A percentile compares a stretch with the other conserved stretches of the same genome.
These are phyloP conservation scores for Stephania yunnanensis DNA, from an alignment of 164 flowering plant species.

Conservation along the genomic window DNA sequence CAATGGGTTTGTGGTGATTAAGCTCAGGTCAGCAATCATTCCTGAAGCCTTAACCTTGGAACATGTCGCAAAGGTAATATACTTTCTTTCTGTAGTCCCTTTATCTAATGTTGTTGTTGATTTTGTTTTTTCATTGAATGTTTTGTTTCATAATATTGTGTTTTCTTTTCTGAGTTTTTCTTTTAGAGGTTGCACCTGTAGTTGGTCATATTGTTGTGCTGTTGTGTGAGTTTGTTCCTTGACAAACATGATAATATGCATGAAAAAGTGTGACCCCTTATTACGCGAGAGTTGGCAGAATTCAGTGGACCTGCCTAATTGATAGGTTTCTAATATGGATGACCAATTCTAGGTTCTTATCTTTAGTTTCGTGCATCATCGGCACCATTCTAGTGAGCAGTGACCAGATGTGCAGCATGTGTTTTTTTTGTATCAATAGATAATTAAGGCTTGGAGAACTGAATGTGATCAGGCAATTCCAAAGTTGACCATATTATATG, in stretches of 20 bases:
- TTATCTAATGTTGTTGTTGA: not conserved
- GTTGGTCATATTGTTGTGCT: not conserved
- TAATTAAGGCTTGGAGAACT: no score
- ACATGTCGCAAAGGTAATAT: constrained; percentile 71
- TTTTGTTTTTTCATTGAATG: not conserved
- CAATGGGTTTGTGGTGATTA: constrained; percentile 61
- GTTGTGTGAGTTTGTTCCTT: not conserved
- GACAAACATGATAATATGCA: not conserved
- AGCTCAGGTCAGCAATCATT: constrained; percentile 51
- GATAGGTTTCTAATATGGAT: no score
- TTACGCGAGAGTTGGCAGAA: not conserved
- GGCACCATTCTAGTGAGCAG: no score
- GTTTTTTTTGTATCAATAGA: no score
- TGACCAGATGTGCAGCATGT: no score
- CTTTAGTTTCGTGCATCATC: no score
- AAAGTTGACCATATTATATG: no score
- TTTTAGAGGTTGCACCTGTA: not conserved
- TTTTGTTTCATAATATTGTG: not conserved
- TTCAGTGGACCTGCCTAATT: not conserved
- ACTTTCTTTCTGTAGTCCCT: not conserved
- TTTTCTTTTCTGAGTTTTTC: not conserved
- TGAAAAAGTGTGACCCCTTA: not conserved
- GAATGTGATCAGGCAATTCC: no score
- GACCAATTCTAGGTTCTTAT: no score
- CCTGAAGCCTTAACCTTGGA: constrained; percentile 82